A percentile compares a stretch with the other conserved stretches of the same genome.
These are phyloP conservation scores for Mantamonas sphyraenae DNA, from an alignment of 78 protist species.

Conservation along the genomic window DNA sequence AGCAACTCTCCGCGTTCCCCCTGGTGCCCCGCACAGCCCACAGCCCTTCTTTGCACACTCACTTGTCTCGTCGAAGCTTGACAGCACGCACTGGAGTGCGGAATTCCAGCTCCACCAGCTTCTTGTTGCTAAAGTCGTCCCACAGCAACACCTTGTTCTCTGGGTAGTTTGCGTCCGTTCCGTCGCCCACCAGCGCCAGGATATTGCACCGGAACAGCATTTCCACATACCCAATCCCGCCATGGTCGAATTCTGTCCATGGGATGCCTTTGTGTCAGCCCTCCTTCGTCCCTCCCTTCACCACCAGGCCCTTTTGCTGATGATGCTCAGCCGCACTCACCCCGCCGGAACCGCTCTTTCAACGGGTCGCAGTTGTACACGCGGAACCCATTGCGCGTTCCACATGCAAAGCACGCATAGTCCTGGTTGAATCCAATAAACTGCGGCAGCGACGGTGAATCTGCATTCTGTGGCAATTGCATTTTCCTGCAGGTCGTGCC, in stretches of 20 bases:
- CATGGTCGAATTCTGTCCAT: constrained; percentile 47
- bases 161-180: constrained; percentile 74
- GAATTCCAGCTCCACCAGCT: constrained; percentile 80
- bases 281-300: too few species aligned
- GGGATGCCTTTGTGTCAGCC: too few species aligned
- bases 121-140: constrained; percentile 83
- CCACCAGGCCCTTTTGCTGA: too few species aligned
- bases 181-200: constrained; percentile 96
- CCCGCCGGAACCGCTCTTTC: constrained; percentile 71
- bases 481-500: too few species aligned
- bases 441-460: too few species aligned
- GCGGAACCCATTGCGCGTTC: constrained; percentile 81
- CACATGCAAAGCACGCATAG: constrained; percentile 83
- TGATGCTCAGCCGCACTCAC: too few species aligned
- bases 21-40: too few species aligned
- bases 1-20: too few species aligned
- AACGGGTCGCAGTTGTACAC: constrained; percentile 87
- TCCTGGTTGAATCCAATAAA: constrained; percentile 55
- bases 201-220: constrained; percentile 94
- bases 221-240: constrained; percentile 91
- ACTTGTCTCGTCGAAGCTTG: constrained; percentile 82
- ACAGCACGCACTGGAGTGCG: constrained; percentile 82
- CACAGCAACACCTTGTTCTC: constrained; percentile 87
- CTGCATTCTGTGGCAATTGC: too few species aligned
- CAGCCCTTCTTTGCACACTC: too few species aligned